Evolutionary conservation across 139 green algal genomes (phyloP), one percentile per base, ranked within the genome.

Genomic region (Tetratostichococcus sp.): DNA sequence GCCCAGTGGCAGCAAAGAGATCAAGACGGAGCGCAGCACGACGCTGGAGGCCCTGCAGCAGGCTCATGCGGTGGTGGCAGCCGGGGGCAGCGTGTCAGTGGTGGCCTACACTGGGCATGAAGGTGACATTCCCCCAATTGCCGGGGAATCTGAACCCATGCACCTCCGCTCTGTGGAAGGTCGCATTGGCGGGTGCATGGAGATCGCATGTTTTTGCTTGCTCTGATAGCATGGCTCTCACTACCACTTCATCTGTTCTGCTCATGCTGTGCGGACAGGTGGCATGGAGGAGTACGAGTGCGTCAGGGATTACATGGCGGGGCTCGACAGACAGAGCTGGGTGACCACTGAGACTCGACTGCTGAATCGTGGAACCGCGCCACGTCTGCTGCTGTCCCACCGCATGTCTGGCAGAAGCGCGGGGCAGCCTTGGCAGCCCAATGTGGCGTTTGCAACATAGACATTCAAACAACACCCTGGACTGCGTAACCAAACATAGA

Each of bases 41-140:
- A 93, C 86, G 1, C 2, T 84, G 0, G 72, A 66, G 19, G 89
- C 86, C 6, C 35, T 94, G 1, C 39, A 84, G 70, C 83, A 79
- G 2, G 83, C 86, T 1, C 76, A 87, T 33, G 71, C 87, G 58
- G 71, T 83, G 33, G 74, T 90, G 32, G 65, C 42, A 32, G 70
- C 76, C 0, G 82, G 83, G 16, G 88, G 88, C 21, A 28, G 88
- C 2, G 43, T 90, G 17, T 82, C 67, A 58, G 74, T 91, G 21
- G n/a, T 92, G 16, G 69, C 35, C 33, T 94, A 94, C 79, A 85
- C 74, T 0, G 82, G 85, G 0, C 89, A 93, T 62, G 80, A 76
- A 81, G 84, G 84, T n/a, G n/a, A n/a, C n/a, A n/a, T n/a, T n/a
- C n/a, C n/a, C n/a, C n/a, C n/a, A n/a, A n/a, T n/a, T n/a, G n/a